Base-by-base conservation (phyloP, 208 protist genomes). In the Porcisia deanei region DNA sequence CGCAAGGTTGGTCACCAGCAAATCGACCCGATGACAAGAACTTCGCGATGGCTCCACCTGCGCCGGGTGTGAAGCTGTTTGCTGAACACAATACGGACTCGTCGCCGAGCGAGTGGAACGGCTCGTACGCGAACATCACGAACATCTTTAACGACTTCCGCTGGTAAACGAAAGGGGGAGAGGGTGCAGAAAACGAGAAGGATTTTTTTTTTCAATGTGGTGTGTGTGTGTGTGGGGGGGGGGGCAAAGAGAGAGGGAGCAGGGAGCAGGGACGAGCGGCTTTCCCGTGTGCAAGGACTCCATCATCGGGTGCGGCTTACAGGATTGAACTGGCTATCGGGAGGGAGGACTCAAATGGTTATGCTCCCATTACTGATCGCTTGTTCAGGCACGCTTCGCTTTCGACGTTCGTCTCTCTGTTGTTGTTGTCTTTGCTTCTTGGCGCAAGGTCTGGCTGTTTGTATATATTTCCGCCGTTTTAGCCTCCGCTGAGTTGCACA, bases 101-200 rank as follows among this genome's bases (percentile, higher is more conserved):
- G 8, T 86, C 80, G 37, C 89, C 94, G 57, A 94, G 87, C 80
- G 79, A 91, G 18, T 87, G 87, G 41, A 82, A 95, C 82, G 93
- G 91, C 76, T 92, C 91, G 1, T 95, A 95, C 79, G 85, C 91
- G 79, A 83, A 97, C 70, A 75, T 97, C 64, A 91, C 84, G 10
- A 97, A 97, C 73, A 86, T 97, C 60, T 91, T 95, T 82, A 95
- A 95, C 73, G 93, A 97, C 64, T 97, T 91, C 80, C 85, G 91
- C 41, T 97, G 93, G 93, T 97, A 95, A 78, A 60, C 9, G 20
- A 70, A 12, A 71, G 20, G 30, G 4, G 30, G 30, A 57, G 22
- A 0, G 25, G 30, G 16, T 12, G 0, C 30, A 25, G 18, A 8
- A 6, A 41, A 16, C 47, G 68, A 58, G 47, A 2, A 14, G 34